phyloP scores from a whole-genome alignment of 2,329 filamentous ascomycete genomes.

The Chaetomium globosum region DNA sequence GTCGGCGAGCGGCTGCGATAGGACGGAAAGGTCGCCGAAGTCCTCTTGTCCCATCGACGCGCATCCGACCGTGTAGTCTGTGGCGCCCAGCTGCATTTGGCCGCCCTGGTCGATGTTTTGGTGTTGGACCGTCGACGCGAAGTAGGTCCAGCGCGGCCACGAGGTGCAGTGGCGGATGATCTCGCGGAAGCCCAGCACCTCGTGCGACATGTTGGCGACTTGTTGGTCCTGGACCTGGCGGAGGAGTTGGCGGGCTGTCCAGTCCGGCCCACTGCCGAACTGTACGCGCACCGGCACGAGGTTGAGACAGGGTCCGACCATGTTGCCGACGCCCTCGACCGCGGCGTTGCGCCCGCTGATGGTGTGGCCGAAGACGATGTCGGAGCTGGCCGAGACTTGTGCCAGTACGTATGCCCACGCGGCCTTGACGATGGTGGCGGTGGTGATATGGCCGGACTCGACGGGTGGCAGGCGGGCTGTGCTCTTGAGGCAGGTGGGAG shows the following conservation, averaged over 20 bases:
- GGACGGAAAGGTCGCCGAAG: constrained; percentile 34
- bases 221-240: constrained; percentile 48
- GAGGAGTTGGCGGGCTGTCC: constrained; percentile 46
- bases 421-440: constrained; percentile 50
- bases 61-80: constrained; percentile 33
- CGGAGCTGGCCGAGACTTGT: constrained; percentile 42
- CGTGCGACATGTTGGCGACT: constrained; percentile 36
- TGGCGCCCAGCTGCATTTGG: constrained; percentile 28
- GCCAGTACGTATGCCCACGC: constrained; percentile 49
- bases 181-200: constrained; percentile 36
- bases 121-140: constrained; percentile 34
- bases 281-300: constrained; percentile 47
- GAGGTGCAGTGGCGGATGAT: constrained; percentile 37
- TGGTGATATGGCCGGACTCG: constrained; percentile 39
- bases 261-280: constrained; percentile 37
- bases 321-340: constrained; percentile 43
- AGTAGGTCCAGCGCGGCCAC: constrained; percentile 36
- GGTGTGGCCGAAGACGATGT: constrained; percentile 48
- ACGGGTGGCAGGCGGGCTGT: constrained; percentile 32
- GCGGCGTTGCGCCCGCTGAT: constrained; percentile 46
- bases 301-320: constrained; percentile 48
- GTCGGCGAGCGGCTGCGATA: constrained; percentile 26
- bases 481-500: constrained; percentile 34
- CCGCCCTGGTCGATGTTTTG: constrained; percentile 32
- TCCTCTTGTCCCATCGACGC: constrained; percentile 30